A percentile compares a stretch with the other conserved stretches of the same genome.
Evolutionary conservation across 2,329 filamentous ascomycete genomes (phyloP).

Genomic region (Arachnopeziza araneosa): DNA sequence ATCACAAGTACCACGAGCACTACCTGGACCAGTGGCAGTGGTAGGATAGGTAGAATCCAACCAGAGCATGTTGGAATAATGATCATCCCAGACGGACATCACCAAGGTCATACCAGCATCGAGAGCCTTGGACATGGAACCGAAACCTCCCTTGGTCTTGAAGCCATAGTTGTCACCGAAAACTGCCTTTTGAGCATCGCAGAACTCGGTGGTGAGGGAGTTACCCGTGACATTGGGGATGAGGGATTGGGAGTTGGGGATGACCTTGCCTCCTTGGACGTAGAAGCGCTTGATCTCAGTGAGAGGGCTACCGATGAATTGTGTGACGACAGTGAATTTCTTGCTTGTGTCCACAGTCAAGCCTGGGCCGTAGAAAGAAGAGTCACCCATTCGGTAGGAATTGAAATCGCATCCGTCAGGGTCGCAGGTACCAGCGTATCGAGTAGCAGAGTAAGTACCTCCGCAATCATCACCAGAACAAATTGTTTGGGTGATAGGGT

Average conservation of each 20-base stretch:
- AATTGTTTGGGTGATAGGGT: slow-evolving; percentile 33
- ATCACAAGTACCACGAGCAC: slow-evolving; percentile 48
- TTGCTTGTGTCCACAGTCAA: slow-evolving; percentile 46
- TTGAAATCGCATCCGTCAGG: slow-evolving; percentile 59
- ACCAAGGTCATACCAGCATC: slow-evolving; percentile 48
- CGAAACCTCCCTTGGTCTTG: slow-evolving; percentile 48
- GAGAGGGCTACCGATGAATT: slow-evolving; percentile 49
- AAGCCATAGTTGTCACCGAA: slow-evolving; percentile 51
- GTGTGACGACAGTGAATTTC: slow-evolving; percentile 52
- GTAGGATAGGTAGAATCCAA: slow-evolving; percentile 62
- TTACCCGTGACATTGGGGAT: slow-evolving; percentile 43
- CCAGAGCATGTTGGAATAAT: slow-evolving; percentile 66
- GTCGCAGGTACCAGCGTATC: slow-evolving; percentile 52
- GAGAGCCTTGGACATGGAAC: slow-evolving; percentile 48
- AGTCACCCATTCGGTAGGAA: slow-evolving; percentile 51
- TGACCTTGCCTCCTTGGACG: slow-evolving; percentile 44
- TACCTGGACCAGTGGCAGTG: slow-evolving; percentile 37
- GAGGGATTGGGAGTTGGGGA: slow-evolving; percentile 43
- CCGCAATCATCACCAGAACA: slow-evolving; percentile 40
- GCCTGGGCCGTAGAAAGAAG: slow-evolving; percentile 49
- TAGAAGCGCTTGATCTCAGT: slow-evolving; percentile 35
- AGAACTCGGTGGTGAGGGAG: slow-evolving; percentile 52
- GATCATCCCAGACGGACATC: slow-evolving; percentile 50
- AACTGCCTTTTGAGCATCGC: slow-evolving; percentile 47
- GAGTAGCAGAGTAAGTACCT: slow-evolving; percentile 32